A percentile compares a stretch with the other conserved stretches of the same genome.
Evolutionary conservation across 345 rosid genomes (phyloP).

Genomic region (Cardamine resedifolia): DNA sequence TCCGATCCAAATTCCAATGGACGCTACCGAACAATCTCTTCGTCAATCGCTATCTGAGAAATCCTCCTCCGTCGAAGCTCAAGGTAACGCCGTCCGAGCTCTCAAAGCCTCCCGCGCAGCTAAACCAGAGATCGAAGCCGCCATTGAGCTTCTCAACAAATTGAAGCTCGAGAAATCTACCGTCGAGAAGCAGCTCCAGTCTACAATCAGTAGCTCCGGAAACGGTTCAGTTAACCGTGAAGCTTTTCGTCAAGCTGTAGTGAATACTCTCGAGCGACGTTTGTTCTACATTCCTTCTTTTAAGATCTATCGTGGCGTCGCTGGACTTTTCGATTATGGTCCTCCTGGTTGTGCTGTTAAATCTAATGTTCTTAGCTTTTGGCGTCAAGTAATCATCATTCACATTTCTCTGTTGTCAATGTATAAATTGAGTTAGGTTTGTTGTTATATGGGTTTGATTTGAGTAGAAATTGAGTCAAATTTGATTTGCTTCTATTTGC

Average conservation of each 20-base stretch:
- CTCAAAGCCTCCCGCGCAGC: constrained; percentile 65
- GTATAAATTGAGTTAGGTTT: not conserved
- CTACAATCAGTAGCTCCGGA: constrained; percentile 49
- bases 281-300: constrained; percentile 82
- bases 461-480: not conserved
- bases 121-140: constrained; percentile 65
- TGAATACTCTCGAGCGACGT: constrained; percentile 78
- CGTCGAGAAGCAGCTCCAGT: constrained; percentile 72
- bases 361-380: constrained; percentile 77
- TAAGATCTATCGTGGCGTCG: constrained; percentile 88
- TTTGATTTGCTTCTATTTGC: not conserved
- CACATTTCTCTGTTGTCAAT: not conserved
- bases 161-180: constrained; percentile 70
- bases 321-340: constrained; percentile 90
- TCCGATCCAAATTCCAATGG: constrained; percentile 45
- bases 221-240: constrained; percentile 55
- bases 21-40: constrained; percentile 61
- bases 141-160: constrained; percentile 59
- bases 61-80: constrained; percentile 68
- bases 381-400: constrained; percentile 77
- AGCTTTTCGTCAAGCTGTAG: constrained; percentile 73
- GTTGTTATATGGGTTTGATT: not conserved
- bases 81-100: constrained; percentile 72
- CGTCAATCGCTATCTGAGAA: constrained; percentile 57
- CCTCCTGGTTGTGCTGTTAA: constrained; percentile 93